A percentile compares a stretch with the other conserved stretches of the same genome.
These are phyloP conservation scores for Thraustochytrium sp. DNA, from an alignment of 352 stramenopile species.

Conservation along the genomic window DNA sequence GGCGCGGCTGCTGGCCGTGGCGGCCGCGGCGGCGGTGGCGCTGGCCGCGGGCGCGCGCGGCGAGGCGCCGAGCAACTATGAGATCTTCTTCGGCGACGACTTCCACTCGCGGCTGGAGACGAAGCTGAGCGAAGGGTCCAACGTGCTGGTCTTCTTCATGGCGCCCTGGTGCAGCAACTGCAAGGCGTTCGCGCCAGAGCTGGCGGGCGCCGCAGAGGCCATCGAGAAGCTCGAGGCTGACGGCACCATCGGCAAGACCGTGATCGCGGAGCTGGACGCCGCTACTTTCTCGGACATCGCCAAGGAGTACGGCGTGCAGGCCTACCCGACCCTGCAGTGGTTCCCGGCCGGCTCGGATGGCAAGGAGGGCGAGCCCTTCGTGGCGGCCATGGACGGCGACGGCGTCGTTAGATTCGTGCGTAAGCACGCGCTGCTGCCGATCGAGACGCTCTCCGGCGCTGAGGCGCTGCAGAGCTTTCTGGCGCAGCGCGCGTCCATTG, in stretches of 20 bases:
- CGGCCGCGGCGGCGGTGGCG: too few relatives aligned
- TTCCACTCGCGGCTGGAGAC: background rate
- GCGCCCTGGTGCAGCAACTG: slow-evolving; percentile 90
- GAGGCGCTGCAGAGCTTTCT: background rate
- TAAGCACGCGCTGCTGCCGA: background rate
- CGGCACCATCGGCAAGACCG: background rate
- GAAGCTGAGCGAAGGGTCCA: background rate
- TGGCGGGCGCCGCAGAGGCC: slow-evolving; percentile 76
- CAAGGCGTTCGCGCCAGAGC: slow-evolving; percentile 82
- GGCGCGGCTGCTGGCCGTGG: too few relatives aligned
- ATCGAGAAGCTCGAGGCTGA: slow-evolving; percentile 70
- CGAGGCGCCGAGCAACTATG: background rate
- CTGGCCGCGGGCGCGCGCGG: too few relatives aligned
- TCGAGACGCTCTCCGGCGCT: background rate
- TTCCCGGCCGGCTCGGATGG: slow-evolving; percentile 55
- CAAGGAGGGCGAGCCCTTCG: background rate
- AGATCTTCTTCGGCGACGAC: slow-evolving; percentile 6
- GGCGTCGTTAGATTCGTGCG: background rate
- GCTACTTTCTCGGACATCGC: slow-evolving; percentile 67
- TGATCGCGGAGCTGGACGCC: slow-evolving; percentile 64
- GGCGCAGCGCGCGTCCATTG: background rate
- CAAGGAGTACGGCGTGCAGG: slow-evolving; percentile 72
- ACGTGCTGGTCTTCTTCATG: slow-evolving; percentile 65
- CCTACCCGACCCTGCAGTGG: slow-evolving; percentile 86
- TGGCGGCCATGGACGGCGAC: background rate